Conservation (phyloP, 345 rosid species). For the Mangifera indica region DNA sequence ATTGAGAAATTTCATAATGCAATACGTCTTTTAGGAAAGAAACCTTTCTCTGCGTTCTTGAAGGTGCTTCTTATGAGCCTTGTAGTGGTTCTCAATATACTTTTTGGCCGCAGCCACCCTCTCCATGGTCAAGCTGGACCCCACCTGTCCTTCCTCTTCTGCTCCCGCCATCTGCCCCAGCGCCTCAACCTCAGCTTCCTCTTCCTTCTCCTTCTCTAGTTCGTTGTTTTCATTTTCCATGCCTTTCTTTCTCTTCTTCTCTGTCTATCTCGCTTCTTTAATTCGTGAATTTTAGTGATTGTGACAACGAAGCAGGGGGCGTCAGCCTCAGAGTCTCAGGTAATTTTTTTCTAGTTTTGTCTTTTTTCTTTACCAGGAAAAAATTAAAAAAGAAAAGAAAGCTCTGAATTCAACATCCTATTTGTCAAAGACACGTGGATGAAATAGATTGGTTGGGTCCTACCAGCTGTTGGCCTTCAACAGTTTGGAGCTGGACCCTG, state of each 20-base stretch:
- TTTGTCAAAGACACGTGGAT: slow-evolving; percentile 21
- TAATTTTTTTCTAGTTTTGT: neutral
- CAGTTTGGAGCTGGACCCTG: neutral
- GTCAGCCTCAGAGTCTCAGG: slow-evolving; percentile 12
- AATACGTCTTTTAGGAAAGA: neutral
- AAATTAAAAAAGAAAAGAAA: neutral
- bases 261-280: slow-evolving; percentile 20
- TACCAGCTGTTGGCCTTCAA: neutral
- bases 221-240: slow-evolving; percentile 36
- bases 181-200: slow-evolving; percentile 38
- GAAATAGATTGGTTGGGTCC: neutral
- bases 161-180: slow-evolving; percentile 25
- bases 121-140: slow-evolving; percentile 71
- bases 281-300: slow-evolving; percentile 26
- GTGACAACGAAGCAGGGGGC: slow-evolving; percentile 28
- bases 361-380: neutral
- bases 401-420: slow-evolving; percentile 3
- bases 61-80: slow-evolving; percentile 75
- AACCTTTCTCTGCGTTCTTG: slow-evolving; percentile 81
- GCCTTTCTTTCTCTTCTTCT: slow-evolving; percentile 11
- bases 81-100: slow-evolving; percentile 89
- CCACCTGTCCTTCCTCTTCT: slow-evolving; percentile 44
- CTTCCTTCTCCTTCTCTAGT: slow-evolving; percentile 27
- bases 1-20: slow-evolving; percentile 19
- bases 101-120: slow-evolving; percentile 90